These are phyloP conservation scores for Lentinula aciculospora DNA, from an alignment of 768 basidiomycete species.

Conservation along the genomic window DNA sequence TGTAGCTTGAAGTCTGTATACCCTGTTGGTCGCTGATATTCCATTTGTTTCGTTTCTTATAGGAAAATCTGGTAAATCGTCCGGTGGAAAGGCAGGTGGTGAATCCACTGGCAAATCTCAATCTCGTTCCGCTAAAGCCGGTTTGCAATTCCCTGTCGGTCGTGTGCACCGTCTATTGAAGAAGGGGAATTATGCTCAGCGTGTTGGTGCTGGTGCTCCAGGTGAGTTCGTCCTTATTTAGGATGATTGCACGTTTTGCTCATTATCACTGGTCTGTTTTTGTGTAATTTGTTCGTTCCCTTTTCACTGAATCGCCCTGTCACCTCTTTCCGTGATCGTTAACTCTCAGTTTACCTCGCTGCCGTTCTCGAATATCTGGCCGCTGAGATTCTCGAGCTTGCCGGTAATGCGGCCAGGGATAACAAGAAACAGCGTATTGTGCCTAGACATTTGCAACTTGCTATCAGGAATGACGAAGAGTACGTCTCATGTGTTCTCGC, in stretches of 20 bases:
- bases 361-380: conserved; percentile 7
- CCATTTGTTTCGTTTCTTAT: neutral
- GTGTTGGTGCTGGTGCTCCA: conserved; percentile 14
- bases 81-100: conserved; percentile 11
- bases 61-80: conserved; percentile 8
- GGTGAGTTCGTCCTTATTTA: conserved; percentile 1
- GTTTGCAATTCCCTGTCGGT: conserved; percentile 65
- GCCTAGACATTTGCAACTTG: conserved; percentile 71
- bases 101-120: conserved; percentile 9
- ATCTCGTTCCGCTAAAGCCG: conserved; percentile 42
- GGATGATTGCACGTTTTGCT: neutral
- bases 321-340: neutral
- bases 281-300: neutral
- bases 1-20: too few species aligned
- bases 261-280: neutral
- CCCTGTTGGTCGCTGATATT: too few species aligned
- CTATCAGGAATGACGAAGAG: conserved; percentile 72
- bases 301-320: neutral
- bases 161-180: conserved; percentile 68
- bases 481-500: conserved; percentile 16
- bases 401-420: conserved; percentile 51
- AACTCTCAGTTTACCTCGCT: neutral
- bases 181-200: conserved; percentile 50
- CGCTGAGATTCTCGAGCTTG: conserved; percentile 42
- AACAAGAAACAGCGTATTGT: conserved; percentile 79